phyloP scores from a whole-genome alignment of 768 basidiomycete genomes.

The Tubosaeta sp. region DNA sequence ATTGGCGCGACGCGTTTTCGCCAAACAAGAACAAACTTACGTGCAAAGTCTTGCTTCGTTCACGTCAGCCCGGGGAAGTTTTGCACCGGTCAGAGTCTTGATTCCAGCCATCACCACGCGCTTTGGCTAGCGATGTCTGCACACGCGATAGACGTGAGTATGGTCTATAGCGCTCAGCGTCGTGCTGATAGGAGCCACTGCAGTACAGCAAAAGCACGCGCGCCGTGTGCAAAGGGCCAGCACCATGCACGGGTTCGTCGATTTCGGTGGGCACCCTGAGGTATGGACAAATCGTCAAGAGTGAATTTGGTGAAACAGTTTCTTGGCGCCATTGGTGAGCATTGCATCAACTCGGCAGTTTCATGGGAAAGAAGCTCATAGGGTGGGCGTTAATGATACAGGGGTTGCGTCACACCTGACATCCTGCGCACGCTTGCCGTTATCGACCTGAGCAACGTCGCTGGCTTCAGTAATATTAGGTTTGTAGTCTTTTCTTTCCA shows the following conservation, averaged over 20 bases:
- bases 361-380: slow-evolving; percentile 17
- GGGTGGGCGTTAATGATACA: slow-evolving; percentile 22
- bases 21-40: slow-evolving; percentile 21
- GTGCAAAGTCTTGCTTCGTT: neutral
- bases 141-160: slow-evolving; percentile 33
- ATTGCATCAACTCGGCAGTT: slow-evolving; percentile 5
- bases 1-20: slow-evolving; percentile 20
- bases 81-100: neutral
- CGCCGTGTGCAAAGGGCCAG: slow-evolving; percentile 63
- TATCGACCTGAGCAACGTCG: slow-evolving; percentile 37
- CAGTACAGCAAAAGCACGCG: slow-evolving; percentile 72
- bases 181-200: slow-evolving; percentile 8
- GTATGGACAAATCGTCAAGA: slow-evolving; percentile 51
- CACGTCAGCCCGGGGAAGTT: neutral
- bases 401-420: slow-evolving; percentile 68
- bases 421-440: slow-evolving; percentile 50
- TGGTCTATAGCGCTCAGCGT: neutral
- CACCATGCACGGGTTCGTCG: slow-evolving; percentile 51
- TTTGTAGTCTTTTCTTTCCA: slow-evolving; percentile 25
- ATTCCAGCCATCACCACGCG: neutral
- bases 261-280: slow-evolving; percentile 57
- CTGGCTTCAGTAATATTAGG: slow-evolving; percentile 52
- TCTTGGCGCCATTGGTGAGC: slow-evolving; percentile 76
- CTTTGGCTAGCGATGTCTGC: slow-evolving; percentile 8
- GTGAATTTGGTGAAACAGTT: slow-evolving; percentile 55